phyloP scores from a whole-genome alignment of 2,329 filamentous ascomycete species.

The Plenodomus lindquistii region DNA sequence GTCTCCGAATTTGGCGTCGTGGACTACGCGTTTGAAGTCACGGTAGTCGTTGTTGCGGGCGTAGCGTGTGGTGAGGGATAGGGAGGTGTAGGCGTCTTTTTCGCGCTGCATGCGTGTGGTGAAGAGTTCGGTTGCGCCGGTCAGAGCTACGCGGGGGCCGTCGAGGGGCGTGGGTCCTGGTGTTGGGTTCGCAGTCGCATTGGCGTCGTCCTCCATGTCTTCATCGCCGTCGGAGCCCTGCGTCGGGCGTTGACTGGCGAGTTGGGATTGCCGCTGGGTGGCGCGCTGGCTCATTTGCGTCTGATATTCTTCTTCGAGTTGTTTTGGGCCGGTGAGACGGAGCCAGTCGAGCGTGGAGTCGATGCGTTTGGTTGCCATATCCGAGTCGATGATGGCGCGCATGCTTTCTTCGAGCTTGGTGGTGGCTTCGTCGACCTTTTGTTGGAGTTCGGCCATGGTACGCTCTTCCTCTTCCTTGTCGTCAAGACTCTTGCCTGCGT shows the following conservation, averaged over 20 bases:
- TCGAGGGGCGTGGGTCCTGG: constrained; percentile 45
- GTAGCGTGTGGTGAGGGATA: constrained; percentile 53
- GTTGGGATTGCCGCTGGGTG: constrained; percentile 35
- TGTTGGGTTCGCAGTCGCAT: constrained; percentile 29
- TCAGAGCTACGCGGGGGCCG: constrained; percentile 35
- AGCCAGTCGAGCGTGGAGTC: constrained; percentile 51
- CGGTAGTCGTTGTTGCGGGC: constrained; percentile 63
- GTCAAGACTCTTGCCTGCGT: constrained; percentile 40
- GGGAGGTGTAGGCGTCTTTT: constrained; percentile 50
- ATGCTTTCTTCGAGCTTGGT: constrained; percentile 61
- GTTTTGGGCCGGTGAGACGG: constrained; percentile 38
- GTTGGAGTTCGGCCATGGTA: constrained; percentile 45
- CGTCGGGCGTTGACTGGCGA: constrained; percentile 16
- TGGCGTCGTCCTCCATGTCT: constrained; percentile 33
- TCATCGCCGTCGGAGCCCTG: constrained; percentile 17
- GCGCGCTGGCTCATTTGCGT: constrained; percentile 44
- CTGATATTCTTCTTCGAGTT: constrained; percentile 32
- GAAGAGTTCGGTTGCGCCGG: constrained; percentile 45
- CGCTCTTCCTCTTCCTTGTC: constrained; percentile 45
- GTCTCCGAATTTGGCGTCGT: constrained; percentile 62
- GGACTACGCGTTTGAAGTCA: constrained; percentile 63
- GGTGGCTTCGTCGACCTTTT: constrained; percentile 57
- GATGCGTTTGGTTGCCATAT: constrained; percentile 52
- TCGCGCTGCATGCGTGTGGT: constrained; percentile 43
- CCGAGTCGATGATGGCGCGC: constrained; percentile 61